Conservation (phyloP, 2,329 filamentous ascomycete genomes). For the Aspergillus sergii region DNA sequence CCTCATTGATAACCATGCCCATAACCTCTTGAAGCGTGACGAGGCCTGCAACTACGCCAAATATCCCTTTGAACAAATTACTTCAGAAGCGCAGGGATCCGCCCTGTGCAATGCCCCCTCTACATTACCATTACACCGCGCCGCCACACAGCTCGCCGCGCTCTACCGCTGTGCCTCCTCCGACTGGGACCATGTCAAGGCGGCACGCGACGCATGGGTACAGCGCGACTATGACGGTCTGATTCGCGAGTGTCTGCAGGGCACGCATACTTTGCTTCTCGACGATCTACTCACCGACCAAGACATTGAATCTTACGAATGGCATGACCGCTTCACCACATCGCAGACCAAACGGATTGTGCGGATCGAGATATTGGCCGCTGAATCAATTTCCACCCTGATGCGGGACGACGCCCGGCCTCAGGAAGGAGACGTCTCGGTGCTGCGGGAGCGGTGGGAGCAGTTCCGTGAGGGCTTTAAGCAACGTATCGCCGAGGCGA, state of each 20-base stretch:
- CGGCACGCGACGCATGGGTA: slow-evolving; percentile 52
- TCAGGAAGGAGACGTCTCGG: slow-evolving; percentile 31
- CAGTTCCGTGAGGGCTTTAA: slow-evolving; percentile 33
- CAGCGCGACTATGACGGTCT: slow-evolving; percentile 58
- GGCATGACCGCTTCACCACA: slow-evolving; percentile 67
- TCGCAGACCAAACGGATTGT: slow-evolving; percentile 72
- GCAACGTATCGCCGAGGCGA: slow-evolving; percentile 55
- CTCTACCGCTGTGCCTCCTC: slow-evolving; percentile 63
- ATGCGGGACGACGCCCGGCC: slow-evolving; percentile 35
- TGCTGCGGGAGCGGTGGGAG: slow-evolving; percentile 19
- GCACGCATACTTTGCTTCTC: slow-evolving; percentile 74
- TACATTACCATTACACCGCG: slow-evolving; percentile 70
- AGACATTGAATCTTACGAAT: slow-evolving; percentile 61
- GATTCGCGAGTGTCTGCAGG: slow-evolving; percentile 66
- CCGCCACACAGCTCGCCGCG: slow-evolving; percentile 66
- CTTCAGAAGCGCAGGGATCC: slow-evolving; percentile 71
- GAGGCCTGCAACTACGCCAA: slow-evolving; percentile 34
- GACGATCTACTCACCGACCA: slow-evolving; percentile 70
- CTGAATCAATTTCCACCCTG: slow-evolving; percentile 59
- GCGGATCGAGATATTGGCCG: slow-evolving; percentile 73
- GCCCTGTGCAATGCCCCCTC: slow-evolving; percentile 65
- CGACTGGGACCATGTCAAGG: slow-evolving; percentile 62
- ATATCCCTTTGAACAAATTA: slow-evolving; percentile 63
- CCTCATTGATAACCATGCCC: slow-evolving; percentile 53
- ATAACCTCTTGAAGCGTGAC: slow-evolving; percentile 44